Conservation (phyloP, 495 filamentous ascomycete species). For the Bombardia bombarda region DNA sequence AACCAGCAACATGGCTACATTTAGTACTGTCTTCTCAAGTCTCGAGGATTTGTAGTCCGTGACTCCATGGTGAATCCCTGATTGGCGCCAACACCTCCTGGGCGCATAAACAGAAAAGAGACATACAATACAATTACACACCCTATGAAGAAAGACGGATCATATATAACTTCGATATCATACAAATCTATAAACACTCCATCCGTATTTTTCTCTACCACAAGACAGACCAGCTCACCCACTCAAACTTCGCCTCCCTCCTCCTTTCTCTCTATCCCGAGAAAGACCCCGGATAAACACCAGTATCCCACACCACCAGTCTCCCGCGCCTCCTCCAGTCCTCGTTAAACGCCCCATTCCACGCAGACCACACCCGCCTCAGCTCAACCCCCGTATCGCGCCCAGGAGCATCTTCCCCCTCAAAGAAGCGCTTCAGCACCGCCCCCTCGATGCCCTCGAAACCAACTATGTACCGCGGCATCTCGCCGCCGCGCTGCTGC, state of each 20-base stretch:
- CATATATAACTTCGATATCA: too few relatives aligned
- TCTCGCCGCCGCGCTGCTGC: conserved; percentile 35
- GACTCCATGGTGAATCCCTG: too few relatives aligned
- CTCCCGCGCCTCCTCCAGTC: conserved; percentile 80
- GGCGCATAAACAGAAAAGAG: too few relatives aligned
- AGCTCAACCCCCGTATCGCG: conserved; percentile 32
- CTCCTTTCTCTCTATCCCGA: neutral
- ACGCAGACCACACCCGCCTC: conserved; percentile 58
- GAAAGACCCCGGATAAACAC: conserved; percentile 19
- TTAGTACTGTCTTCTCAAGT: too few relatives aligned
- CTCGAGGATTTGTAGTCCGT: too few relatives aligned
- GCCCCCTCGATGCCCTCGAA: conserved; percentile 46
- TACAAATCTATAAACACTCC: neutral
- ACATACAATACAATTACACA: too few relatives aligned
- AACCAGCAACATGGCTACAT: too few relatives aligned
- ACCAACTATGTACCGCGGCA: conserved; percentile 48
- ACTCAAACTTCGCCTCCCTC: neutral
- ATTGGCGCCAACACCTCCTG: too few relatives aligned
- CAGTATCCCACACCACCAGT: conserved; percentile 67
- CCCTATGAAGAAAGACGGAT: too few relatives aligned
- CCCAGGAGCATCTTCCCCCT: conserved; percentile 37
- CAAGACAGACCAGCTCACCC: neutral
- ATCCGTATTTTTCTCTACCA: too few relatives aligned
- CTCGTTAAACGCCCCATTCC: conserved; percentile 80
- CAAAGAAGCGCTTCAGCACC: conserved; percentile 36